Base-by-base conservation (phyloP, 331 rosid species). In the Cydonia oblonga region DNA sequence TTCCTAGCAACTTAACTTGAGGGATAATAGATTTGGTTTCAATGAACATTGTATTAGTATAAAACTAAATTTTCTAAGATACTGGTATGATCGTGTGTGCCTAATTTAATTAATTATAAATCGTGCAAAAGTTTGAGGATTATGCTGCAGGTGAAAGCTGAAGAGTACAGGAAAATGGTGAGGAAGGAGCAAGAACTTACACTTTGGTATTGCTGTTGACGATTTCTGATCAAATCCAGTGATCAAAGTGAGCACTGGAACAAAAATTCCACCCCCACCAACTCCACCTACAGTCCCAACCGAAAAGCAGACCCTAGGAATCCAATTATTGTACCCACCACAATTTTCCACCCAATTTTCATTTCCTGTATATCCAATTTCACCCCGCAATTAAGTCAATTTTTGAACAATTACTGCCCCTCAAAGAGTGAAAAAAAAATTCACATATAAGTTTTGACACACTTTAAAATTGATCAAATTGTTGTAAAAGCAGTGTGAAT, bases 251-350 rank as follows among this genome's bases (percentile, higher is more conserved):
- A 81, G 82, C 85, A 81, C 78, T 7, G 85, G 82, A 68, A 81
- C 85, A 70, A 72, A 81, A 63, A 81, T 73, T 30, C 80, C 85
- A 28, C 85, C 85, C 16, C 85, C 85, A 57, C 85, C 85, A 35
- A 81, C 82, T 59, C 85, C 85, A 63, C 85, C 85, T 5, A 81
- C 85, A 56, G 75, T 77, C 64, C 85, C 85, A 73, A 81, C 32
- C 32, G 32, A 29, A 29, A 77, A 6, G 85, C 74, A 42, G 85
- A 82, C 28, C 85, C 85, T 1, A 78, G 35, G 66, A 81, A 81
- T 69, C 85, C 80, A 32, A 81, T 73, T 24, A 70, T 52, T 3
- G 80, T 67, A 19, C 75, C 82, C 26, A 81, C 74, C 59, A 81
- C 68, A 56, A 81, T 78, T 81, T 15, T 74, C 85, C 82, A 81